These are phyloP conservation scores for Ochromonadaceae sp. DNA, from an alignment of 352 stramenopile species.

Conservation along the genomic window DNA sequence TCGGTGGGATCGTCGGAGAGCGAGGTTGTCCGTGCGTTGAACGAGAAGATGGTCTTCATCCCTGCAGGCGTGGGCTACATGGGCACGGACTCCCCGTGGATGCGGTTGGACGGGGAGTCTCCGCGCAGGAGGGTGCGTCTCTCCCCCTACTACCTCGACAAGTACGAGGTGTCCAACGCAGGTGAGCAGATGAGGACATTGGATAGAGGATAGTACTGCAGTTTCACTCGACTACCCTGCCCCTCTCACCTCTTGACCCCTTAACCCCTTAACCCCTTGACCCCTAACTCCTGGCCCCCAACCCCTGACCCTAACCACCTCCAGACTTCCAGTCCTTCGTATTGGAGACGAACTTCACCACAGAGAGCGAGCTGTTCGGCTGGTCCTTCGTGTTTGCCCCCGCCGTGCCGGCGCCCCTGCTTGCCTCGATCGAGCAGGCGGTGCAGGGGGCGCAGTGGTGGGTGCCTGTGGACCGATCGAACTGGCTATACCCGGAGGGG, in stretches of 20 bases:
- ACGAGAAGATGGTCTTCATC: too few relatives aligned
- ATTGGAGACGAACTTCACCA: conserved; percentile 29
- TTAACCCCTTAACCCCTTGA: too few relatives aligned
- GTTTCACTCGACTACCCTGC: too few relatives aligned
- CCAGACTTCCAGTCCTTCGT: conserved; percentile 36
- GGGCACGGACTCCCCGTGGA: too few relatives aligned
- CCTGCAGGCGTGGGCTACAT: too few relatives aligned
- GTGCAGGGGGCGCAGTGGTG: conserved; percentile 33
- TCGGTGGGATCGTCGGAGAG: too few relatives aligned
- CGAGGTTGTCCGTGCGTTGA: too few relatives aligned
- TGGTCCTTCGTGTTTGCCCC: conserved; percentile 43
- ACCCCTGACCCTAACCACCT: too few relatives aligned
- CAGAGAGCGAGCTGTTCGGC: conserved; percentile 37
- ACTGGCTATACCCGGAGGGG: conserved; percentile 33
- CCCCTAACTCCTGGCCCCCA: too few relatives aligned
- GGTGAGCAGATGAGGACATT: too few relatives aligned
- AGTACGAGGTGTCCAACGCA: background rate
- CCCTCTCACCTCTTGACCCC: too few relatives aligned
- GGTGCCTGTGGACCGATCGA: conserved; percentile 31
- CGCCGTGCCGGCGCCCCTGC: conserved; percentile 13
- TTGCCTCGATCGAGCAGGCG: conserved; percentile 21
- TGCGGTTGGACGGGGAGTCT: background rate
- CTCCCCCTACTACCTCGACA: conserved; percentile 5
- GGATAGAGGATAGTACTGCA: too few relatives aligned
- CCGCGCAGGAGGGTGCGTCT: background rate